Conservation (phyloP, 176 grass and related monocot species). For the Oryza meridionalis region DNA sequence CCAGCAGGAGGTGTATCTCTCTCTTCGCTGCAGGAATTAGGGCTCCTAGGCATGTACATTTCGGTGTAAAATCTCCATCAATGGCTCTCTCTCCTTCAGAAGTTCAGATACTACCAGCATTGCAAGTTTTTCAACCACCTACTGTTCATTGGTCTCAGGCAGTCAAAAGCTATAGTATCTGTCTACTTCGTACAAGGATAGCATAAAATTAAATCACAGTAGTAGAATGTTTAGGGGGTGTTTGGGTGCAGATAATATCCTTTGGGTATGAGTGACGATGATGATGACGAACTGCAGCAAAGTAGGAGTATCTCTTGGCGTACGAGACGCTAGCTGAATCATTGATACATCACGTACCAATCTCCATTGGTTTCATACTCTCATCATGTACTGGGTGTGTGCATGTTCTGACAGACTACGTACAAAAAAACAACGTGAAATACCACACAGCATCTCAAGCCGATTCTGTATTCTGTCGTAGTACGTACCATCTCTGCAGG, state of each 20-base stretch:
- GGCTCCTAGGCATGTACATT: slow-evolving; percentile 49
- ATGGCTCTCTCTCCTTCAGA: slow-evolving; percentile 5
- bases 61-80: slow-evolving; percentile 50
- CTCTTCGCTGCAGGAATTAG: slow-evolving; percentile 37
- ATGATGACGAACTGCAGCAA: background rate
- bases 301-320: background rate
- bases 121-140: background rate
- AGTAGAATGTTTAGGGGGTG: background rate
- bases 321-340: background rate
- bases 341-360: background rate
- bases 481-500: background rate
- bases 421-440: background rate
- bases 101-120: background rate
- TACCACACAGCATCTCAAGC: background rate
- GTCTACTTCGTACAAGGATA: background rate
- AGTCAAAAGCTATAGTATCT: background rate
- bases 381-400: too few relatives aligned
- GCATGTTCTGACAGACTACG: background rate
- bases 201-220: too few relatives aligned
- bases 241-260: background rate
- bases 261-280: background rate
- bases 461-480: background rate
- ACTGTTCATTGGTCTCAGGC: background rate
- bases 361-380: background rate
- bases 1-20: background rate